Evolutionary conservation across 1,284 basidiomycete species (phyloP).

Genomic region (Ustilago lituana): DNA sequence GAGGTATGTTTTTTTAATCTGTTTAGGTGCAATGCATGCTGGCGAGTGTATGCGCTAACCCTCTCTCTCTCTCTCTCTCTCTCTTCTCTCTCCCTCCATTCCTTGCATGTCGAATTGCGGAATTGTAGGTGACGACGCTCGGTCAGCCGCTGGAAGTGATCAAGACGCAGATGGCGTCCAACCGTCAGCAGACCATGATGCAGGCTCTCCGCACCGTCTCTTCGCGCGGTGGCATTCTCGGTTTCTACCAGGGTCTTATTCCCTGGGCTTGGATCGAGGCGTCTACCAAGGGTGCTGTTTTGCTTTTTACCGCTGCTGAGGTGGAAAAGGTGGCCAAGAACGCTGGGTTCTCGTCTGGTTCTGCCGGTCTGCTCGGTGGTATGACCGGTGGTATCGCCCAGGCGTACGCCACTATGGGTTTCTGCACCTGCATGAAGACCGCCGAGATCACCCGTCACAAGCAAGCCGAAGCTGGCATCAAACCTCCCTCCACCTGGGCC

Average conservation of each 20-base stretch:
- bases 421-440: constrained; percentile 77
- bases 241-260: constrained; percentile 98
- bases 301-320: constrained; percentile 94
- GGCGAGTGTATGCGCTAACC: no score
- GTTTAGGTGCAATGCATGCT: no score
- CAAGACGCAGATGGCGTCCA: constrained; percentile 76
- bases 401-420: constrained; percentile 99
- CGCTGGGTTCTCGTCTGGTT: constrained; percentile 81
- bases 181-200: constrained; percentile 80
- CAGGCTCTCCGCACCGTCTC: constrained; percentile 87
- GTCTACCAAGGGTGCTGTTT: constrained; percentile 95
- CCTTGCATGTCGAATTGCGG: constrained; percentile 35
- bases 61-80: no score
- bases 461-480: constrained; percentile 85
- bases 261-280: constrained; percentile 99
- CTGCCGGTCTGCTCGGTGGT: constrained; percentile 89
- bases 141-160: constrained; percentile 98
- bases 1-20: constrained; percentile 84
- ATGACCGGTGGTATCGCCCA: constrained; percentile 98
- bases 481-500: constrained; percentile 86
- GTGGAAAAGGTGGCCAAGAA: constrained; percentile 79
- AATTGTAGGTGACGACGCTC: constrained; percentile 88
- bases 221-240: constrained; percentile 86
- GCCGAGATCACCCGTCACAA: constrained; percentile 98
- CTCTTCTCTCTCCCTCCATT: constrained; percentile 52